Evolutionary conservation across 2,329 filamentous ascomycete species (phyloP).

Genomic region (Neofusicoccum sp.): DNA sequence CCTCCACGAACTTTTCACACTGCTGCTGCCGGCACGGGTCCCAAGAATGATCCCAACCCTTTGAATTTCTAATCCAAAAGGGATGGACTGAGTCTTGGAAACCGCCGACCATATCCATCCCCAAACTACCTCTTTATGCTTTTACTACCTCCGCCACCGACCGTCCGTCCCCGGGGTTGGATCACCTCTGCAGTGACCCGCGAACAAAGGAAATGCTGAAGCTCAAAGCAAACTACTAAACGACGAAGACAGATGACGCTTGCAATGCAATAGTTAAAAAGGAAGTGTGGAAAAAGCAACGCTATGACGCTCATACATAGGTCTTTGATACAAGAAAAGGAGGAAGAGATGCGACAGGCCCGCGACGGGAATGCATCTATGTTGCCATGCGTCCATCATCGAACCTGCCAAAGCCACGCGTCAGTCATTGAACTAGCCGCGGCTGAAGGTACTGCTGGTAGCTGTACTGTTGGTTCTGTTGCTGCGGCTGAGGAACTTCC

Average conservation of each 20-base stretch:
- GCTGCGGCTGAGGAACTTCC: slow-evolving; percentile 30
- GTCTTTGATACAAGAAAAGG: slow-evolving; percentile 41
- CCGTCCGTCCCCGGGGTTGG: neutral
- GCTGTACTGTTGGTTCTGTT: slow-evolving; percentile 36
- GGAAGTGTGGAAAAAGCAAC: slow-evolving; percentile 34
- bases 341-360: slow-evolving; percentile 14
- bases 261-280: slow-evolving; percentile 19
- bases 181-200: neutral
- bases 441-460: slow-evolving; percentile 39
- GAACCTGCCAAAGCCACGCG: slow-evolving; percentile 12
- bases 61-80: slow-evolving; percentile 19
- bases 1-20: slow-evolving; percentile 5
- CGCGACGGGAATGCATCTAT: slow-evolving; percentile 12
- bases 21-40: neutral
- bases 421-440: slow-evolving; percentile 37
- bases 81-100: slow-evolving; percentile 10
- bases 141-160: slow-evolving; percentile 10
- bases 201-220: slow-evolving; percentile 22
- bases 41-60: slow-evolving; percentile 12
- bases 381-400: slow-evolving; percentile 4
- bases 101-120: slow-evolving; percentile 19
- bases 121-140: slow-evolving; percentile 14
- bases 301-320: slow-evolving; percentile 44
- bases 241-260: slow-evolving; percentile 22
- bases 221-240: slow-evolving; percentile 7